phyloP scores from a whole-genome alignment of 345 rosid genomes.

The Citrus sp. region DNA sequence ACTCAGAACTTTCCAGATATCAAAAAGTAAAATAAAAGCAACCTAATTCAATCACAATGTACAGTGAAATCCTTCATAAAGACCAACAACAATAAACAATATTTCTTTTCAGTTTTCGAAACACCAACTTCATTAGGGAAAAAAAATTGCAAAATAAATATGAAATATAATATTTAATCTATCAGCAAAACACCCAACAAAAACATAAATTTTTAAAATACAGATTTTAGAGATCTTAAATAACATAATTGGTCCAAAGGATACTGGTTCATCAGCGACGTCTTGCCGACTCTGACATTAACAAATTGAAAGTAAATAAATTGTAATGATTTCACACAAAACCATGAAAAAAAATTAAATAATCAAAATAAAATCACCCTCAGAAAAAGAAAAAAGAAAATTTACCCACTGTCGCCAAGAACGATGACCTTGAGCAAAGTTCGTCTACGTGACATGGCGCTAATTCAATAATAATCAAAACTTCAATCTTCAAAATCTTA shows the following conservation, averaged over 20 bases:
- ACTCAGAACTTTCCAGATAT: background rate
- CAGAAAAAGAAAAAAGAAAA: constrained; percentile 1
- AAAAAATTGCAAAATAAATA: background rate
- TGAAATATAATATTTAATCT: background rate
- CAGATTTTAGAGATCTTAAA: background rate
- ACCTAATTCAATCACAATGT: background rate
- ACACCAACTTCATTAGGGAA: background rate
- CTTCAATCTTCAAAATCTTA: background rate
- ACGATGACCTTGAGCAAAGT: constrained; percentile 98
- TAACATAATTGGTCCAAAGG: constrained; percentile 32
- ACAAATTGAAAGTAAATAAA: constrained; percentile 3
- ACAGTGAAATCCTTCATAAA: background rate
- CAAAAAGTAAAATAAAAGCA: background rate
- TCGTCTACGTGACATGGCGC: constrained; percentile 84
- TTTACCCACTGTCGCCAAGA: constrained; percentile 98
- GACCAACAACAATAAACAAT: background rate
- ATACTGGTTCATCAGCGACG: constrained; percentile 99
- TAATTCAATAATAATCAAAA: background rate
- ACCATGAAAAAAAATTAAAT: background rate
- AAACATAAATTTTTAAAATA: background rate
- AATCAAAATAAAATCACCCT: constrained; percentile 1
- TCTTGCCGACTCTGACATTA: constrained; percentile 90
- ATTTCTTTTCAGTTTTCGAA: background rate
- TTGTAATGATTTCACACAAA: background rate
- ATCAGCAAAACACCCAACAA: background rate